Evolutionary conservation across 768 basidiomycete species (phyloP), one percentile per base, ranked within the genome.

Genomic region (Panellus pusillus): DNA sequence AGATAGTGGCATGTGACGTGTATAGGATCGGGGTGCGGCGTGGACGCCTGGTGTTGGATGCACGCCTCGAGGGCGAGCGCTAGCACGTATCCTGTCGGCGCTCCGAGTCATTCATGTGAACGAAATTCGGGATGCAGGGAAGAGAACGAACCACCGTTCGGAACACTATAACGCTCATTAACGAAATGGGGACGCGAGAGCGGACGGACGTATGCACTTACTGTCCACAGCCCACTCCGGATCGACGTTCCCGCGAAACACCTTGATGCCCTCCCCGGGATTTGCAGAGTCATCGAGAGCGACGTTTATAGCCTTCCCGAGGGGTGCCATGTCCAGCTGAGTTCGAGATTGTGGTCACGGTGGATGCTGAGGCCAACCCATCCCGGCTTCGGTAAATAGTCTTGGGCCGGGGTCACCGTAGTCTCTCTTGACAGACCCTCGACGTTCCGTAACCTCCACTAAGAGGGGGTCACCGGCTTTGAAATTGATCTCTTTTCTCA

Each of bases 1-100:
- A 86, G 70, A 62, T 75, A 89, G 60, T 87, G 80, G 3, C 81
- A 80, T 14, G 79, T 82, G 44, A 85, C 66, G 63, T 87, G 80
- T 40, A 87, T 70, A 15, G 80, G 81, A 58, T 87, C 84, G 15
- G 61, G 67, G 64, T 85, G 84, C 12, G 61, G 19, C 9, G 79
- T 76, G 3, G 64, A 53, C 1, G 72, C 67, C 65, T 87, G 85
- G 51, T 79, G 66, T 45, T 74, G 70, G 8, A 81, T 72, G 52
- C 79, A 82, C 17, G 84, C 77, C 35, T 86, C 74, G 0, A 87
- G 53, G 17, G 82, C 66, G 39, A 81, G 66, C 0, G 79, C 81
- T 14, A 87, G 70, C 15, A 81, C 68, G 61, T 85, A 87, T 19
- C 86, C 86, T 88, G 48, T 9, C 17, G 19, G 2, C 61, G 15